Base-by-base conservation (phyloP, 2,329 filamentous ascomycete species). In the Sporothrix curviconia region DNA sequence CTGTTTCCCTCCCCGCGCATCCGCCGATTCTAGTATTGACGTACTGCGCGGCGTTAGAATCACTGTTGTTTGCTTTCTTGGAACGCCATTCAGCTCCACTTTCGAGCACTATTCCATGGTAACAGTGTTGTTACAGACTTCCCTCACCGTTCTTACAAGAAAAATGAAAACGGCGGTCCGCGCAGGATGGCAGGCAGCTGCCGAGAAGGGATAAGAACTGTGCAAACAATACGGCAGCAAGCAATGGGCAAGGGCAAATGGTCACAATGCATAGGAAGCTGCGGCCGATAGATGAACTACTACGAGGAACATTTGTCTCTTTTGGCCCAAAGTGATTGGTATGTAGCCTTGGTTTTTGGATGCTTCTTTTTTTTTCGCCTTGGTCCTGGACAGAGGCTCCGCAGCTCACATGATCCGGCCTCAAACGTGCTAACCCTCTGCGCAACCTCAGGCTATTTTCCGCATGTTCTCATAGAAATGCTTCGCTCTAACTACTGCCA, bases 401-500 rank as follows among this genome's bases (percentile, higher is more conserved):
- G n/a, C n/a, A n/a, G n/a, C n/a, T n/a, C n/a, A n/a, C n/a, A n/a
- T n/a, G n/a, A n/a, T n/a, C n/a, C n/a, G n/a, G n/a, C 7, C 11
- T 32, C 44, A 37, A 25, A 28, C 25, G 9, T 47, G 12, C 57
- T 59, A 34, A 50, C 51, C 28, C 3, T 32, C 8, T 34, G 15
- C 17, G 37, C 42, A 8, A 7, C 15, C 36, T 11, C 63, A 91
- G 89, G 89, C 64, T 92, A 92, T 72, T 79, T n/a, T n/a, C n/a
- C 76, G 58, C 85, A 89, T 66, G 87, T 94, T 68, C 75, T 92
- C 62, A 82, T 92, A 64, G 91, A 92, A 66, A 77, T 96, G 90
- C 89, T 49, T 96, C 94, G 28, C 85, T 99, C 64, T 96, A 97
- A n/a, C 78, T 99, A 96, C 78, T 99, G 94, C 92, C 94, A 53